Evolutionary conservation across 345 rosid species (phyloP).

Genomic region (Eucalyptus cloeziana): DNA sequence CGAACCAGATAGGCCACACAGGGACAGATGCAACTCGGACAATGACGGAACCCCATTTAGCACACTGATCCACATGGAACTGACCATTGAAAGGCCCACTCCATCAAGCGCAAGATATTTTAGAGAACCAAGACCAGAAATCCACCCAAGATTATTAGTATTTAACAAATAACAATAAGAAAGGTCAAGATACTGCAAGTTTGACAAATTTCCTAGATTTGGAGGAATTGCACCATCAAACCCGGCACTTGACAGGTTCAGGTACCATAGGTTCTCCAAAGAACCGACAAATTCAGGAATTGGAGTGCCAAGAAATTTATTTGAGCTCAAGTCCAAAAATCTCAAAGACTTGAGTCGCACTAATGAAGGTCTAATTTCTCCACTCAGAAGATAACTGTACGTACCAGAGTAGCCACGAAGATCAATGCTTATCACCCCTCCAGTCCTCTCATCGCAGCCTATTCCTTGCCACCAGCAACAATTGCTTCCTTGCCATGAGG

Average conservation of each 20-base stretch:
- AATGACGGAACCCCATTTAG: no score
- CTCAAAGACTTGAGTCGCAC: conserved; percentile 7
- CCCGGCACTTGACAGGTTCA: conserved; percentile 18
- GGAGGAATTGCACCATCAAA: conserved; percentile 15
- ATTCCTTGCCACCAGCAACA: conserved; percentile 34
- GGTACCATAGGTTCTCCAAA: conserved; percentile 2
- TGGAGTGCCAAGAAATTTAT: background rate
- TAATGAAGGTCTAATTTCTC: conserved; percentile 29
- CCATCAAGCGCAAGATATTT: no score
- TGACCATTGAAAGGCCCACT: no score
- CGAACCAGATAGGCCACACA: no score
- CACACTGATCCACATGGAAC: no score
- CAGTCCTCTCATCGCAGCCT: conserved; percentile 10
- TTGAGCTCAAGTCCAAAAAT: conserved; percentile 27
- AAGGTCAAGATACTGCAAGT: conserved; percentile 13
- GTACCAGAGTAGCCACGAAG: background rate
- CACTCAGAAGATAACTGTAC: conserved; percentile 9
- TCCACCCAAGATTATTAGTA: no score
- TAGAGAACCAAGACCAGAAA: no score
- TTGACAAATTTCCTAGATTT: conserved; percentile 19
- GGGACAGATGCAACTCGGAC: no score
- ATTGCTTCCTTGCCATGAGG: conserved; percentile 16
- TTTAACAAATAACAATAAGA: no score
- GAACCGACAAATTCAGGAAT: conserved; percentile 31
- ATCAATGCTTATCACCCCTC: conserved; percentile 12